Evolutionary conservation across 2,329 filamentous ascomycete genomes (phyloP).

Genomic region (Septoria petroselini): DNA sequence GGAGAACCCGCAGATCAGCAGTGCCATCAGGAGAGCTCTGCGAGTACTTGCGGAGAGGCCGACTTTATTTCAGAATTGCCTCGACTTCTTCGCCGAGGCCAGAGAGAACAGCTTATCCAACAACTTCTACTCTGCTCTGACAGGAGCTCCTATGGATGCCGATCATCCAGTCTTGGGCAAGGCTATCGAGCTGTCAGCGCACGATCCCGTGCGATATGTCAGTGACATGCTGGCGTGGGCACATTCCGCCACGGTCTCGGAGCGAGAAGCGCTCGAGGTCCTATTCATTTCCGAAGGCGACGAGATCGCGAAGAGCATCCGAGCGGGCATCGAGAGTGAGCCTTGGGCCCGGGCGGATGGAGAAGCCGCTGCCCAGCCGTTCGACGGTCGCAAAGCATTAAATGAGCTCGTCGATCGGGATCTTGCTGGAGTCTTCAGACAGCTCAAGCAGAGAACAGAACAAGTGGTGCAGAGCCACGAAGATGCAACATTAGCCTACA

Average conservation of each 20-base stretch:
- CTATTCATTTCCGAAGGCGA: constrained; percentile 89
- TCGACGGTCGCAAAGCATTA: constrained; percentile 77
- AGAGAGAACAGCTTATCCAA: constrained; percentile 83
- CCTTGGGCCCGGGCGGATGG: constrained; percentile 67
- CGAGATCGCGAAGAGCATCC: constrained; percentile 78
- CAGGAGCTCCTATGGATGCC: constrained; percentile 62
- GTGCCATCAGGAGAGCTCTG: constrained; percentile 76
- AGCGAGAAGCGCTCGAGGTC: constrained; percentile 85
- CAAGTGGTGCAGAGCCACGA: constrained; percentile 91
- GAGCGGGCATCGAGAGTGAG: constrained; percentile 75
- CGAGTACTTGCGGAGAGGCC: constrained; percentile 86
- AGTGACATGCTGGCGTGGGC: constrained; percentile 98
- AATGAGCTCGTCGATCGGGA: constrained; percentile 85
- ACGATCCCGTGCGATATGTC: constrained; percentile 86
- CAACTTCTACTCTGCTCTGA: constrained; percentile 83
- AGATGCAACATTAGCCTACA: constrained; percentile 83
- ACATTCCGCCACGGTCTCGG: constrained; percentile 89
- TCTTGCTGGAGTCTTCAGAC: constrained; percentile 72
- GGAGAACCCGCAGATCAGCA: constrained; percentile 88
- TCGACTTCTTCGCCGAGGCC: constrained; percentile 89
- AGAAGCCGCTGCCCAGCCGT: constrained; percentile 51
- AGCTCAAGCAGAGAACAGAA: constrained; percentile 86
- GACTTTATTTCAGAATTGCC: constrained; percentile 84
- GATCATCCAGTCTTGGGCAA: constrained; percentile 59
- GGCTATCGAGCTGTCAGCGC: constrained; percentile 89